These are phyloP conservation scores for Crucibulum laeve DNA, from an alignment of 768 basidiomycete genomes.

Conservation along the genomic window DNA sequence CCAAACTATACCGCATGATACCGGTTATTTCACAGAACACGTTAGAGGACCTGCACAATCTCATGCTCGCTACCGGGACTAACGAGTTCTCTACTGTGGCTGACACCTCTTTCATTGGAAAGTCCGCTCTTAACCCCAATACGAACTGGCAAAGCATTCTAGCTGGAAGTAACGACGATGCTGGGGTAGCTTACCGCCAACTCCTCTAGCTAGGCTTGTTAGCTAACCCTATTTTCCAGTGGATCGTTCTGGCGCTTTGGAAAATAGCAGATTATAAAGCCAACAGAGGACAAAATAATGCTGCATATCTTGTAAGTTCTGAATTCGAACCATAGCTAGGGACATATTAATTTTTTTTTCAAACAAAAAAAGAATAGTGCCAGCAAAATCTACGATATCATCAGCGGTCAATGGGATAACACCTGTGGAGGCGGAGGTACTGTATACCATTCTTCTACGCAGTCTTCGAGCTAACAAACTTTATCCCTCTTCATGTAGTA, in stretches of 20 bases:
- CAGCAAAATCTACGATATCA: conserved; percentile 43
- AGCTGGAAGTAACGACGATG: conserved; percentile 49
- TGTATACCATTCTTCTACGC: conserved; percentile 2
- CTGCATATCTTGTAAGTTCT: conserved; percentile 22
- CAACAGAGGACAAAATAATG: conserved; percentile 27
- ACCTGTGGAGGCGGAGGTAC: conserved; percentile 49
- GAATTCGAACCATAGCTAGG: neutral
- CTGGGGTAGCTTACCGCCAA: conserved; percentile 29
- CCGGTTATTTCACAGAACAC: conserved; percentile 34
- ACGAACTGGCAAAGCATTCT: conserved; percentile 41
- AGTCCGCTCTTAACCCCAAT: conserved; percentile 29
- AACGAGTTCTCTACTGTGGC: conserved; percentile 36
- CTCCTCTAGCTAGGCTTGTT: neutral
- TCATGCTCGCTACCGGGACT: conserved; percentile 47
- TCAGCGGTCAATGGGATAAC: conserved; percentile 46
- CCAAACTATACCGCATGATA: neutral
- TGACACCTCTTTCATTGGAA: conserved; percentile 41
- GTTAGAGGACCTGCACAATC: conserved; percentile 52
- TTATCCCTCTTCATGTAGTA: conserved; percentile 23
- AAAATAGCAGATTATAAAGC: conserved; percentile 53
- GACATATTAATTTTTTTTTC: neutral
- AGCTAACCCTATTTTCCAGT: conserved; percentile 24
- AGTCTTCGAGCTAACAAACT: neutral
- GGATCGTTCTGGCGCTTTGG: conserved; percentile 54
- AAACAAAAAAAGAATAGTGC: conserved; percentile 38